Conservation (phyloP, 75 land plant species). For the Gnetum montanum region DNA sequence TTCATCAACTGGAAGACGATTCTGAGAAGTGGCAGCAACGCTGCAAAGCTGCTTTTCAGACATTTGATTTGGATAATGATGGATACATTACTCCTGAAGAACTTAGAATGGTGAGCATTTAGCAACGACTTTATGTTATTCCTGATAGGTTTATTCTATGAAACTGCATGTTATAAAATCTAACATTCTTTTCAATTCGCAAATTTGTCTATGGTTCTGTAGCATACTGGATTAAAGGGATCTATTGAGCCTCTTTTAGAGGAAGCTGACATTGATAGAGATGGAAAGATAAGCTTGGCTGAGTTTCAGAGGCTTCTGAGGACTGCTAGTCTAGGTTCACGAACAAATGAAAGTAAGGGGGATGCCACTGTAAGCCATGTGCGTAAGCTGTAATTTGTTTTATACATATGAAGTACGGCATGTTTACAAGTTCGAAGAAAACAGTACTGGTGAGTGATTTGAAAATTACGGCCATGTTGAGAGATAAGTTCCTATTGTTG, state of each 20-base stretch:
- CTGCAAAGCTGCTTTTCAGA: constrained; percentile 79
- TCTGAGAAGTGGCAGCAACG: constrained; percentile 67
- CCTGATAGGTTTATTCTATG: not conserved
- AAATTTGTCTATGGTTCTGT: constrained; percentile 12
- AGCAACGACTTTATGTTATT: constrained; percentile 2
- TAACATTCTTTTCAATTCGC: not conserved
- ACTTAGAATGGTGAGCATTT: constrained; percentile 57
- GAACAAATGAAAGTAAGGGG: constrained; percentile 27
- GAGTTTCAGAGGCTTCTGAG: constrained; percentile 83
- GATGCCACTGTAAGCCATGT: constrained; percentile 13
- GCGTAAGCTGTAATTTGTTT: constrained; percentile 19
- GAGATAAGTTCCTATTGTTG: not conserved
- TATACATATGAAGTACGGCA: too few relatives aligned
- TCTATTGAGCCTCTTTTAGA: constrained; percentile 79
- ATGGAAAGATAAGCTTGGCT: constrained; percentile 80
- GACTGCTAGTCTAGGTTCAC: constrained; percentile 82
- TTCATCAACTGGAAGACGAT: constrained; percentile 84
- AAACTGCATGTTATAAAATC: constrained; percentile 1
- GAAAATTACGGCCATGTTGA: not conserved
- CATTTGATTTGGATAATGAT: constrained; percentile 85
- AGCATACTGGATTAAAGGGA: constrained; percentile 90
- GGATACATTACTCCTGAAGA: constrained; percentile 91
- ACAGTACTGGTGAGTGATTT: not conserved
- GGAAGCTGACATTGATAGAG: constrained; percentile 93
- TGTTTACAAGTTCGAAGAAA: not conserved